phyloP scores from a whole-genome alignment of 1,284 basidiomycete species.

The Tausonia pullulans region DNA sequence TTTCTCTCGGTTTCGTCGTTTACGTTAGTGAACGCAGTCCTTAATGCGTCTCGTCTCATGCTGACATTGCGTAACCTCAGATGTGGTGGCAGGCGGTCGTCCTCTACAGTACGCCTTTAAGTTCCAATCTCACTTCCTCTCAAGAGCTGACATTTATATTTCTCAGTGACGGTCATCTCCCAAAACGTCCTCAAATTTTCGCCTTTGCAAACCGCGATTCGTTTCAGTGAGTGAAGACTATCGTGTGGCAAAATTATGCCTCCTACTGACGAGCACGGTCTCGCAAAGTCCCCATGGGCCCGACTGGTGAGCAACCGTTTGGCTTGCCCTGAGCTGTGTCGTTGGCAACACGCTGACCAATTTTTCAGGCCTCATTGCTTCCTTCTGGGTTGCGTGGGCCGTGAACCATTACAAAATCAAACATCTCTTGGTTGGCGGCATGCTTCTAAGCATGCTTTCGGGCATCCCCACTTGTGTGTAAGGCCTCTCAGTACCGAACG shows the following conservation, averaged over 20 bases:
- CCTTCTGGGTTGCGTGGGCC: background rate
- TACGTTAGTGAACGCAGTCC: slow-evolving; percentile 8
- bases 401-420: slow-evolving; percentile 13
- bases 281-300: too few species aligned
- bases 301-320: background rate
- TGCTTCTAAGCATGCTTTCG: too few species aligned
- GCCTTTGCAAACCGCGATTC: background rate
- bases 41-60: background rate
- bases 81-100: background rate
- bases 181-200: slow-evolving; percentile 6
- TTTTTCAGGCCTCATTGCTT: background rate
- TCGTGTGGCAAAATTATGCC: too few species aligned
- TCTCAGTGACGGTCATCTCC: background rate
- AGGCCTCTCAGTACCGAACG: too few species aligned
- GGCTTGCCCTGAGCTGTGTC: background rate
- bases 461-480: too few species aligned
- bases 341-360: background rate
- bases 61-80: background rate
- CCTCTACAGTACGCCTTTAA: background rate
- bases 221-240: background rate
- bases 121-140: background rate
- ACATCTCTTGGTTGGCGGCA: slow-evolving; percentile 4
- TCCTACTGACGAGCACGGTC: too few species aligned
- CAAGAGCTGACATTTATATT: too few species aligned
- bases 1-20: slow-evolving; percentile 9